Conservation (phyloP, 2,329 filamentous ascomycete genomes). For the Scopulariopsis brevicaulis region DNA sequence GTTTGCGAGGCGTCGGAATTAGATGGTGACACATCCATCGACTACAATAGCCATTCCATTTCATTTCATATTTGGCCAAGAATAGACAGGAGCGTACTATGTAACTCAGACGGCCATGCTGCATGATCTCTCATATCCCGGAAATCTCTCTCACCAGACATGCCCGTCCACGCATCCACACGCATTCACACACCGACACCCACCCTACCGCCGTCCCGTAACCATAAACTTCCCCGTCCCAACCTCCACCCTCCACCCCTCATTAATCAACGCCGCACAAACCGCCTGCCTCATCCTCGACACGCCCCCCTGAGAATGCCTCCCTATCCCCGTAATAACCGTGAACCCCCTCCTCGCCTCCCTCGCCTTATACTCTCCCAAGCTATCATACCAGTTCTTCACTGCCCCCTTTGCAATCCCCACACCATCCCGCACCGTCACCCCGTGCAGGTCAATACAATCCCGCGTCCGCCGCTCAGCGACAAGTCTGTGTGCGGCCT, state of each 20-base stretch:
- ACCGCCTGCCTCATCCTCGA: conserved; percentile 72
- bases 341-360: conserved; percentile 40
- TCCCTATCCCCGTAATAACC: conserved; percentile 72
- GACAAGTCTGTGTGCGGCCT: conserved; percentile 59
- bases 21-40: too few species aligned
- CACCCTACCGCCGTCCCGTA: conserved; percentile 12
- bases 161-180: neutral
- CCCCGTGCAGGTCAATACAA: conserved; percentile 70
- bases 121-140: neutral
- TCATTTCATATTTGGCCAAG: too few species aligned
- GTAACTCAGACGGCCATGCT: too few species aligned
- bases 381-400: conserved; percentile 52
- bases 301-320: conserved; percentile 66
- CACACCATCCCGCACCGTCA: conserved; percentile 70
- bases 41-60: too few species aligned
- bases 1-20: neutral
- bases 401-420: conserved; percentile 62
- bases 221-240: conserved; percentile 61
- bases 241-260: conserved; percentile 75
- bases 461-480: conserved; percentile 48
- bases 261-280: conserved; percentile 58
- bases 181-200: neutral
- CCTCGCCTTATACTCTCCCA: neutral
- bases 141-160: too few species aligned
- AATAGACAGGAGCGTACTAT: too few species aligned